Evolutionary conservation across 192 early-diverging fungal species (phyloP).

Genomic region (Chytriomyces sp.): DNA sequence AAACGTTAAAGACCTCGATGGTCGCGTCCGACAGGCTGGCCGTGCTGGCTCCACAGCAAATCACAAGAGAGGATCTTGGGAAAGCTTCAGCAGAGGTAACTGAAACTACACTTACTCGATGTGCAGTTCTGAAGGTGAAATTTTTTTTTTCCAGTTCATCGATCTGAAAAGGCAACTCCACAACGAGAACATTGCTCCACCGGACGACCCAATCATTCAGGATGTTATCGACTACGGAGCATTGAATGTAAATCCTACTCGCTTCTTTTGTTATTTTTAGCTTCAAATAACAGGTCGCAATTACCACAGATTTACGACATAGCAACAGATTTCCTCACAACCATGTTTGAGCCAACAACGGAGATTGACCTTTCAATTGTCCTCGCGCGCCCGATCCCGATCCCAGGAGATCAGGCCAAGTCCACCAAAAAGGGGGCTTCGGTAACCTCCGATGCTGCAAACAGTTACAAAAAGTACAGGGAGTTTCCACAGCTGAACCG

Average conservation of each 20-base stretch:
- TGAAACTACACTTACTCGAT: no score
- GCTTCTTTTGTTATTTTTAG: not conserved
- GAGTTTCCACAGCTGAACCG: slow-evolving; percentile 40
- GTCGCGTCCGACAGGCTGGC: no score
- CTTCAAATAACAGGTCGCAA: not conserved
- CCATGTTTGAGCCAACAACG: slow-evolving; percentile 33
- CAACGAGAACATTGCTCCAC: not conserved
- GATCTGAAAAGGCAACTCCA: slow-evolving; percentile 27
- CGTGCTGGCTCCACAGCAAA: no score
- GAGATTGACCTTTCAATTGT: slow-evolving; percentile 43
- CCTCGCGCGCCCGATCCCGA: slow-evolving; percentile 46
- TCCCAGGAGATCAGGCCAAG: slow-evolving; percentile 37
- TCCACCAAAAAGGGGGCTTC: not conserved
- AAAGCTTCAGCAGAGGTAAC: no score
- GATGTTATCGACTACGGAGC: slow-evolving; percentile 40
- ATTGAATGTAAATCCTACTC: slow-evolving; percentile 35
- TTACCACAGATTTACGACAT: slow-evolving; percentile 21
- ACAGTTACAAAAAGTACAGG: slow-evolving; percentile 25
- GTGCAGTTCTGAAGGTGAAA: no score
- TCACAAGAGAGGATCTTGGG: no score
- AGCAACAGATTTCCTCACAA: slow-evolving; percentile 34
- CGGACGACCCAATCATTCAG: slow-evolving; percentile 44
- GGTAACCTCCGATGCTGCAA: not conserved
- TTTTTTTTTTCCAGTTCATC: slow-evolving; percentile 24
- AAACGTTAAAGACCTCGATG: no score